Evolutionary conservation across 805 yeast genomes (phyloP).

Genomic region (Henningerozyma blattae): DNA sequence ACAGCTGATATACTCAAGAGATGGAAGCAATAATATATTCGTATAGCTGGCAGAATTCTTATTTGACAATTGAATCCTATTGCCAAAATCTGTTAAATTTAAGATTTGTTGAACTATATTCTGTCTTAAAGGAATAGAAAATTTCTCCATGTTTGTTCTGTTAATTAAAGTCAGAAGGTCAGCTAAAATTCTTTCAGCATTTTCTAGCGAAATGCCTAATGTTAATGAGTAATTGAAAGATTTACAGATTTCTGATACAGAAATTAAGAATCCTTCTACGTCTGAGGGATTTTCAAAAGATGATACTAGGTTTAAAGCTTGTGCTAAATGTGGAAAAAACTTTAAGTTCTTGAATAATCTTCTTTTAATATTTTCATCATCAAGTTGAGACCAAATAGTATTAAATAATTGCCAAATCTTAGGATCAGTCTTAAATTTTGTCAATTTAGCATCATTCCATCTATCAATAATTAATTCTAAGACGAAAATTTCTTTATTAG

Average conservation of each 20-base stretch:
- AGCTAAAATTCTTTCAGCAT: slow-evolving; percentile 14
- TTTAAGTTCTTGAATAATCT: slow-evolving; percentile 32
- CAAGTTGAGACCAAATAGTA: background rate
- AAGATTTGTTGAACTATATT: slow-evolving; percentile 10
- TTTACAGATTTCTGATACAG: slow-evolving; percentile 9
- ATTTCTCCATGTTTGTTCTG: background rate
- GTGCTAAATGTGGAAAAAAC: slow-evolving; percentile 21
- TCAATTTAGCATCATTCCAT: slow-evolving; percentile 35
- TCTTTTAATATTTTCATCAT: slow-evolving; percentile 24
- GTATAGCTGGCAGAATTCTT: slow-evolving; percentile 13
- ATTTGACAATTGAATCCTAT: slow-evolving; percentile 6
- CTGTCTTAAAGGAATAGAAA: slow-evolving; percentile 1
- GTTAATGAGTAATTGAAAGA: slow-evolving; percentile 16
- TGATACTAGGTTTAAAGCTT: slow-evolving; percentile 8
- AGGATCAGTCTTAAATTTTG: slow-evolving; percentile 30
- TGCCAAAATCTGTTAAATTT: slow-evolving; percentile 12
- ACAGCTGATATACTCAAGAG: slow-evolving; percentile 8
- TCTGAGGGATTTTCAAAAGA: slow-evolving; percentile 2
- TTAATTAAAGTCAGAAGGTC: slow-evolving; percentile 7
- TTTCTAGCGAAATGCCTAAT: slow-evolving; percentile 16
- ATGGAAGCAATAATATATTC: slow-evolving; percentile 12
- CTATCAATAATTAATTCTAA: slow-evolving; percentile 52
- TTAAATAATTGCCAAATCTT: slow-evolving; percentile 41
- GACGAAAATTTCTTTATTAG: slow-evolving; percentile 41
- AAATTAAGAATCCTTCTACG: slow-evolving; percentile 4